A percentile compares a stretch with the other conserved stretches of the same genome.
Evolutionary conservation across 495 filamentous ascomycete species (phyloP).

Genomic region (Penicillium robsamsonii): DNA sequence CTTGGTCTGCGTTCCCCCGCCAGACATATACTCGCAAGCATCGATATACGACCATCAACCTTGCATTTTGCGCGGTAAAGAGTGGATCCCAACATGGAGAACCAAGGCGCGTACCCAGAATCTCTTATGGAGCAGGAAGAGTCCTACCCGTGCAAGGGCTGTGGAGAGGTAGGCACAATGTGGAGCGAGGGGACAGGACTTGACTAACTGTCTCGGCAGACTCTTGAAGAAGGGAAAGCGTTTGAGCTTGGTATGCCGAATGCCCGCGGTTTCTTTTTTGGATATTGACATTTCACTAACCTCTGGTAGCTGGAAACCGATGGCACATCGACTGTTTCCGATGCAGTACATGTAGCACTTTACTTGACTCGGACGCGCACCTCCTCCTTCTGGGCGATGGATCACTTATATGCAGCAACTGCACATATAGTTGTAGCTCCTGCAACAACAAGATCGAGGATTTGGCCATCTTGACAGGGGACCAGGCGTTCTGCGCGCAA

Average conservation of each 20-base stretch:
- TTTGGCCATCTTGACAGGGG: constrained; percentile 93
- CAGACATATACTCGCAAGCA: background rate
- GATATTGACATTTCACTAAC: constrained; percentile 18
- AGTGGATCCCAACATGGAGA: constrained; percentile 36
- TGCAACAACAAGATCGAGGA: constrained; percentile 99
- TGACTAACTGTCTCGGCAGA: constrained; percentile 50
- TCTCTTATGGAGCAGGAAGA: constrained; percentile 87
- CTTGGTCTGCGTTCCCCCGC: constrained; percentile 2
- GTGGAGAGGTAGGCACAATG: constrained; percentile 75
- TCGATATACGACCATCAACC: constrained; percentile 5
- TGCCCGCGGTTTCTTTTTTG: constrained; percentile 5
- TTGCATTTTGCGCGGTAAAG: constrained; percentile 6
- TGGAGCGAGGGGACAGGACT: constrained; percentile 5
- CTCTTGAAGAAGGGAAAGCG: constrained; percentile 96
- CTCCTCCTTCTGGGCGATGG: constrained; percentile 95
- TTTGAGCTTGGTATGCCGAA: constrained; percentile 86
- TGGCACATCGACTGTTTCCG: constrained; percentile 99
- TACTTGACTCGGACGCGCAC: constrained; percentile 98
- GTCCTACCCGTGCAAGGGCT: constrained; percentile 91
- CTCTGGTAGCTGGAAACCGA: constrained; percentile 78
- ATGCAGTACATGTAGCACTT: constrained; percentile 91
- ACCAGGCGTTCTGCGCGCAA: constrained; percentile 97
- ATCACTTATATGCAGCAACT: constrained; percentile 97
- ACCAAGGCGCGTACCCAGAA: constrained; percentile 62
- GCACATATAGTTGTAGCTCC: constrained; percentile 98